These are phyloP conservation scores for Colletotrichum costaricense DNA, from an alignment of 2,329 filamentous ascomycete species.

Conservation along the genomic window DNA sequence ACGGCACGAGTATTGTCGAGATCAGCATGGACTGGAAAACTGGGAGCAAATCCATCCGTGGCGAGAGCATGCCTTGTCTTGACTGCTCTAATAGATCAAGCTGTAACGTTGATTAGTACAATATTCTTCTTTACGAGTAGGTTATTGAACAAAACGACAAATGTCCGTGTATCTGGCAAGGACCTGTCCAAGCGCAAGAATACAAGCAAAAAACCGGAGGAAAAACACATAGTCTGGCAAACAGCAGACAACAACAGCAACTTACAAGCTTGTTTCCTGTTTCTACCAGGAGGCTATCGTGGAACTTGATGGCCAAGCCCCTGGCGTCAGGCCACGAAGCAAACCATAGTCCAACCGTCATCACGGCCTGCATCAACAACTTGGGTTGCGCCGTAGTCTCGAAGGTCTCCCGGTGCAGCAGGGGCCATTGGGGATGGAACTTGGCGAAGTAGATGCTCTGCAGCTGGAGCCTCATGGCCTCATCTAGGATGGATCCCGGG, in stretches of 20 bases:
- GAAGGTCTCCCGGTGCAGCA: constrained; percentile 23
- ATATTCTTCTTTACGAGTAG: not conserved
- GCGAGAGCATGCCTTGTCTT: constrained; percentile 13
- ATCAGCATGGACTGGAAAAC: constrained; percentile 23
- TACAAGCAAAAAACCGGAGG: too few relatives aligned
- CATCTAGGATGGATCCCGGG: not conserved
- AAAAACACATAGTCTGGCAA: not conserved
- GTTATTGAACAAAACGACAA: not conserved
- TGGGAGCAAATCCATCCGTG: constrained; percentile 3
- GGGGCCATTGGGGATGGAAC: constrained; percentile 26
- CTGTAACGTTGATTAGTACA: not conserved
- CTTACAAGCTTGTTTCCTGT: constrained; percentile 19
- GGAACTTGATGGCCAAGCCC: constrained; percentile 3
- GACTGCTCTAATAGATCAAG: constrained; percentile 19
- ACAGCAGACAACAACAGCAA: not conserved
- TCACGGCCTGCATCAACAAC: constrained; percentile 11
- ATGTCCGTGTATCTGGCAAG: not conserved
- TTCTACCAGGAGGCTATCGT: constrained; percentile 17
- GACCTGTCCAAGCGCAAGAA: not conserved
- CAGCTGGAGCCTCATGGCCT: constrained; percentile 8
- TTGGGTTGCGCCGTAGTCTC: constrained; percentile 3
- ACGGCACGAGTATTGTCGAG: constrained; percentile 20
- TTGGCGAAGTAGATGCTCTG: constrained; percentile 20
- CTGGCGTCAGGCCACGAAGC: not conserved
- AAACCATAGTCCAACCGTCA: constrained; percentile 28